Base-by-base conservation (phyloP, 345 rosid species). In the Murraya koenigii region DNA sequence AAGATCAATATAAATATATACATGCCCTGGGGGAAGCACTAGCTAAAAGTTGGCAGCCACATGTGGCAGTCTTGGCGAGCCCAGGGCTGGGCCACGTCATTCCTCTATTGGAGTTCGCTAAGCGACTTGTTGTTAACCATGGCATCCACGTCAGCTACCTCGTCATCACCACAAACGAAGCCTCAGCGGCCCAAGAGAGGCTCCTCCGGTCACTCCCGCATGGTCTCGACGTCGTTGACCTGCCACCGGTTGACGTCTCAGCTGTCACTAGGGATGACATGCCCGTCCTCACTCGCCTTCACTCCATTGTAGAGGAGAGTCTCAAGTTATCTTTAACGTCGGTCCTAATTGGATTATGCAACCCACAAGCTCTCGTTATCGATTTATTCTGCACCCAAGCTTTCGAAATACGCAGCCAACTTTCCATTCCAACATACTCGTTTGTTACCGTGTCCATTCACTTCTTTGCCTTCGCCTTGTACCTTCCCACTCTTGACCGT, bases 41-140 rank as follows among this genome's bases (percentile, higher is more conserved):
- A 0, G 25, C 23, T 52, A 38, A 63, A 64, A 69, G 52, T 13
- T 71, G 32, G 33, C 71, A 80, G 47, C 76, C 80, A 7, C 84
- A 81, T 26, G 72, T 84, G 28, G 82, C 79, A 2, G 75, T 89
- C 9, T 17, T 85, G 20, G 49, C 85, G n/a, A 80, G 80, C 72
- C 62, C 88, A 2, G 90, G 89, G 28, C 14, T 87, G 32, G 90
- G 92, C 26, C 90, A 87, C 61, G 32, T 83, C 15, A 78, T 81
- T 78, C 90, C 90, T 0, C 77, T 84, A 38, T 67, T 89, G 3
- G 85, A 87, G 77, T 74, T 89, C n/a, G 80, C 84, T 28, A 84
- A 84, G 63, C 84, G 80, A 4, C 81, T 87, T 3, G 81, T 77
- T 36, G 35, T 65, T 59, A 58, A 44, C 47, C 83, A 87, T 35